These are phyloP conservation scores for Solanum hybrid DNA, from an alignment of 305 asterid species.

Conservation along the genomic window DNA sequence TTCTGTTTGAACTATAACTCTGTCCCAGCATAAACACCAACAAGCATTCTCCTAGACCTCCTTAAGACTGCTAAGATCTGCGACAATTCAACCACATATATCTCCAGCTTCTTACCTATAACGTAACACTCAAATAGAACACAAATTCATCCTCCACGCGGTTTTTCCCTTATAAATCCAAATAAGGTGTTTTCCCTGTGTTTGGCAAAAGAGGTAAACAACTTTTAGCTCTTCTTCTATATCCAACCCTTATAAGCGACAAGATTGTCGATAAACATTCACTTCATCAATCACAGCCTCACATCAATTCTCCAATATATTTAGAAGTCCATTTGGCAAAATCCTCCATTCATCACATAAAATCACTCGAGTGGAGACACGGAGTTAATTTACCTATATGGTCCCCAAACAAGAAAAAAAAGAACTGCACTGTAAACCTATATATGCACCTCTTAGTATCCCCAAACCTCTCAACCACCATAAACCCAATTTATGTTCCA, in stretches of 20 bases:
- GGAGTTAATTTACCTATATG: background rate
- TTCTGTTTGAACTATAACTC: background rate
- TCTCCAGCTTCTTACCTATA: background rate
- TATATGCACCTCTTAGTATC: background rate
- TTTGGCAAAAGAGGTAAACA: background rate
- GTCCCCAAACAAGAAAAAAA: background rate
- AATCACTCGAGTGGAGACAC: background rate
- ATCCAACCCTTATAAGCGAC: background rate
- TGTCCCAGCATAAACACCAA: background rate
- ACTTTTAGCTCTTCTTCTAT: background rate
- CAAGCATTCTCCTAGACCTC: background rate
- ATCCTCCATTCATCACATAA: background rate
- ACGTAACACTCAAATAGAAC: background rate
- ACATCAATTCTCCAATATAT: background rate
- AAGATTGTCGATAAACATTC: background rate
- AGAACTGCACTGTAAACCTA: background rate
- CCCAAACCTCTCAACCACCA: background rate
- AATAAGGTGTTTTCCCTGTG: background rate
- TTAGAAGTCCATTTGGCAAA: background rate
- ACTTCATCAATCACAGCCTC: background rate
- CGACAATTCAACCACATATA: background rate
- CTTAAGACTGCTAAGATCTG: background rate
- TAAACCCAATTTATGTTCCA: background rate
- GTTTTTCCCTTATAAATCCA: background rate
- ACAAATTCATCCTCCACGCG: background rate